Conservation (phyloP, 306 rosid species). For the Fragaria vesca region DNA sequence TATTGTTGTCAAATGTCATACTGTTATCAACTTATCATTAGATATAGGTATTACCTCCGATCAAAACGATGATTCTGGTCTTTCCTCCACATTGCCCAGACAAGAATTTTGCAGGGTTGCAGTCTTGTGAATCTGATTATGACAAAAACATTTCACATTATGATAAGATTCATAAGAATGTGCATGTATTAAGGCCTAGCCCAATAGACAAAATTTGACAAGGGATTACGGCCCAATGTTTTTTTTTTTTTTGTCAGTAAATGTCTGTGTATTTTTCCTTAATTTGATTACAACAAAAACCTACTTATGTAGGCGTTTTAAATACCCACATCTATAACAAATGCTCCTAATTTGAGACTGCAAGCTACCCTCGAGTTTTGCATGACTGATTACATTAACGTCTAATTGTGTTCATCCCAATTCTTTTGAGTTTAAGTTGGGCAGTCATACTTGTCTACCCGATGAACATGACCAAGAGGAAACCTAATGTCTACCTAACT, state of each 20-base stretch:
- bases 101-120: slow-evolving; percentile 59
- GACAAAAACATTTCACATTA: slow-evolving; percentile 23
- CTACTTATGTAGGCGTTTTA: background rate
- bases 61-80: slow-evolving; percentile 51
- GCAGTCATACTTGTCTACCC: background rate
- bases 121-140: slow-evolving; percentile 43
- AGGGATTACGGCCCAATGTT: no score
- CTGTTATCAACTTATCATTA: background rate
- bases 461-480: background rate
- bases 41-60: slow-evolving; percentile 57
- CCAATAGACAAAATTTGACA: no score
- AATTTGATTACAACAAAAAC: no score
- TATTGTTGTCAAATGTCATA: background rate
- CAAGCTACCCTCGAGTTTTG: background rate
- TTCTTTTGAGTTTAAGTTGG: background rate
- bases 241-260: no score
- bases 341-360: background rate
- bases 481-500: background rate
- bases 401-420: background rate
- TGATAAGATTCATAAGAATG: background rate
- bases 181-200: no score
- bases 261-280: no score
- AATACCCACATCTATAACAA: background rate
- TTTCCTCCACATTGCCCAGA: slow-evolving; percentile 71
- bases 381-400: background rate